These are phyloP conservation scores for Lactarius psammicola DNA, from an alignment of 768 basidiomycete species.

Conservation along the genomic window DNA sequence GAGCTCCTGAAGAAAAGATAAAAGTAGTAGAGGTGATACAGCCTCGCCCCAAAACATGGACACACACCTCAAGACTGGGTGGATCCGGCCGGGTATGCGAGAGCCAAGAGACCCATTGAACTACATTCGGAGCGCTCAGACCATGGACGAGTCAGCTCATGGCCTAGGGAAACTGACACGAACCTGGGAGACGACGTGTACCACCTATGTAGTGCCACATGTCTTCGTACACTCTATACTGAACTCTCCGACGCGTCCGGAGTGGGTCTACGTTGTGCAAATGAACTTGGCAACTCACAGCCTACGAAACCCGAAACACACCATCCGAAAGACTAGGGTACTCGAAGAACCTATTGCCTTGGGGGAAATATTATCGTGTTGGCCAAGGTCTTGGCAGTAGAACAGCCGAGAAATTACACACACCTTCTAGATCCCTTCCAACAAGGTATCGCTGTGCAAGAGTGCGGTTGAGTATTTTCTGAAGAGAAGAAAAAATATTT, in stretches of 20 bases:
- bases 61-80: slow-evolving; percentile 24
- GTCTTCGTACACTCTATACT: slow-evolving; percentile 23
- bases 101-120: slow-evolving; percentile 29
- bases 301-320: slow-evolving; percentile 6
- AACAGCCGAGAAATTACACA: neutral
- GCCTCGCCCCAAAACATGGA: neutral
- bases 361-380: neutral
- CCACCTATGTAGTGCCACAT: slow-evolving; percentile 28
- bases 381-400: neutral
- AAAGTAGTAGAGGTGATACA: neutral
- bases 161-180: neutral
- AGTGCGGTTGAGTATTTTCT: neutral
- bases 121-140: slow-evolving; percentile 11
- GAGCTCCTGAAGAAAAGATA: neutral
- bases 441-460: slow-evolving; percentile 15
- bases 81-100: slow-evolving; percentile 23
- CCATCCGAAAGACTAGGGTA: slow-evolving; percentile 24
- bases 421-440: slow-evolving; percentile 28
- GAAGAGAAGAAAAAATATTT: neutral
- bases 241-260: slow-evolving; percentile 22
- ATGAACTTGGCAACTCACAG: neutral
- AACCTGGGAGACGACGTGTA: slow-evolving; percentile 27
- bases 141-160: slow-evolving; percentile 6
- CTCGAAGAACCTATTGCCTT: slow-evolving; percentile 28
- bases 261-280: slow-evolving; percentile 7